These are phyloP conservation scores for Clavispora fructus DNA, from an alignment of 805 yeast species.

Conservation along the genomic window DNA sequence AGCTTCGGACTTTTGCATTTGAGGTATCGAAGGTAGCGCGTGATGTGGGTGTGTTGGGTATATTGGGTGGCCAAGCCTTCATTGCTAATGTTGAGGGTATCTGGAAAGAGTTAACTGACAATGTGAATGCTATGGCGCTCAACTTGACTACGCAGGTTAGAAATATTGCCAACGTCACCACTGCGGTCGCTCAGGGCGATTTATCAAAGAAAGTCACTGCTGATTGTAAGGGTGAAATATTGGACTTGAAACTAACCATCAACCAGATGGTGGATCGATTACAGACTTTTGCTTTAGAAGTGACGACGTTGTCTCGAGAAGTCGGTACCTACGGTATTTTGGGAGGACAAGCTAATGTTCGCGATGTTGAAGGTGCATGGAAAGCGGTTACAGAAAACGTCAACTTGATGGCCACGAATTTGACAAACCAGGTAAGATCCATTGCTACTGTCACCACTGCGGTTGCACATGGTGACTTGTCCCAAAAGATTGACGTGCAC, in stretches of 20 bases:
- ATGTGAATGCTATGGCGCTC: constrained; percentile 85
- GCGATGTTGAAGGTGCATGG: constrained; percentile 49
- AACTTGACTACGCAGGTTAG: constrained; percentile 85
- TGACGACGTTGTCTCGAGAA: constrained; percentile 42
- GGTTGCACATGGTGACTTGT: constrained; percentile 84
- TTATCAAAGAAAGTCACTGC: constrained; percentile 78
- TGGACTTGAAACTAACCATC: constrained; percentile 42
- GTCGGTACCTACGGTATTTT: constrained; percentile 44
- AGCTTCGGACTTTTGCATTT: constrained; percentile 73
- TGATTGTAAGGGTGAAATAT: constrained; percentile 57
- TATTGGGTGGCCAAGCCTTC: constrained; percentile 83
- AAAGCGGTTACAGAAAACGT: constrained; percentile 45
- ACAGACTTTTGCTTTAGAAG: constrained; percentile 43
- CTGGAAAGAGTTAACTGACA: constrained; percentile 83
- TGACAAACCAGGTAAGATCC: constrained; percentile 74
- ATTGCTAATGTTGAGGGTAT: constrained; percentile 78
- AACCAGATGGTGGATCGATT: constrained; percentile 49
- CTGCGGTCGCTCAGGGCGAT: constrained; percentile 84
- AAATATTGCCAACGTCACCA: constrained; percentile 81
- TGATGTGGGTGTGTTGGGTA: constrained; percentile 86
- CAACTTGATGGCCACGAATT: constrained; percentile 44
- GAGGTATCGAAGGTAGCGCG: constrained; percentile 85
- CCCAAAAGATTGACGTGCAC: constrained; percentile 80
- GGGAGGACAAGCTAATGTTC: constrained; percentile 50
- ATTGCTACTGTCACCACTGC: constrained; percentile 90